Evolutionary conservation across 2,329 filamentous ascomycete species (phyloP), one percentile per base, ranked within the genome.

Genomic region (Epichloe uncinata): DNA sequence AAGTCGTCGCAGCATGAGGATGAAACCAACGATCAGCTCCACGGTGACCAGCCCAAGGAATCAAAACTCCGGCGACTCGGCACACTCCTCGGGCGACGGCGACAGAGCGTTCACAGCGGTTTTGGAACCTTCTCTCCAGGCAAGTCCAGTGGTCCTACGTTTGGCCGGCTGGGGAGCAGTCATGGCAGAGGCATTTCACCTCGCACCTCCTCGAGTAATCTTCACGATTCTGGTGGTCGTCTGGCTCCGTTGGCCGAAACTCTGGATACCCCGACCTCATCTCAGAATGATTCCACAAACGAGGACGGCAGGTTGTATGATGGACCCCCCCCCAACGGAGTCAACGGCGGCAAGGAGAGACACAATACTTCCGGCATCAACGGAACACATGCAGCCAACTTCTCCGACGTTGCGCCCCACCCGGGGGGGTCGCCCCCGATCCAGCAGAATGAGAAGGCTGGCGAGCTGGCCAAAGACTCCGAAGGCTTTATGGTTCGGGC

Each of bases 401-500:
- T 76, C 22, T 70, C 73, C 45, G 74, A 75, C 48, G 72, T 75
- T 33, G 66, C 72, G 8, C 71, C 77, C 33, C 75, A 76, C 15
- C 68, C 73, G 2, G 74, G 73, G 0, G 74, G 73, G 0, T 71
- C 75, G 20, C 73, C 77, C 2, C 71, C 73, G 2, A 67, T 69
- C 3, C 72, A 73, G 43, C 64, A 64, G 50, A 63, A 63, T 47
- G 63, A 66, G 20, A 62, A 66, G 15, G 50, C 64, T 8, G 54
- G 56, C 1, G 62, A 69, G 50, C 62, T 73, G 50, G 66, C 69
- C 18, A 86, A 46, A 22, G 87, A 93, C 61, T 70, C 79, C 0
- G 87, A 94, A 55, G 87, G 87, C 6, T 93, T 82, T 61, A 84
- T 77, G 4, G 77, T 91, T n/a, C 85, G 84, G 0, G 73, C 79